These are phyloP conservation scores for Neurospora sp. DNA, from an alignment of 495 filamentous ascomycete genomes.

Conservation along the genomic window DNA sequence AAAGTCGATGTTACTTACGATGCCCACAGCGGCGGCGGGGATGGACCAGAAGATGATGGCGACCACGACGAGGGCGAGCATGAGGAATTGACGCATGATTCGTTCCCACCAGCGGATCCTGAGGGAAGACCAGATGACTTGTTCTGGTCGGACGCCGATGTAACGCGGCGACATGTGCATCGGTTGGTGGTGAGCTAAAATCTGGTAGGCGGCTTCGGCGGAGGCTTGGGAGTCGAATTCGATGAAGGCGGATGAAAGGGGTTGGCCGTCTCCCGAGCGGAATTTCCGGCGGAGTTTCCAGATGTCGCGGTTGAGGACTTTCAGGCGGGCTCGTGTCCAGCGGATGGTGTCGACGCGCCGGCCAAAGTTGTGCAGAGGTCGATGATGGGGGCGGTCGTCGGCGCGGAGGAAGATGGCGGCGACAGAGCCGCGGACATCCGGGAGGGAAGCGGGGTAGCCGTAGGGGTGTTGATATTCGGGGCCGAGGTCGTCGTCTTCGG, in stretches of 20 bases:
- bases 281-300: conserved; percentile 42
- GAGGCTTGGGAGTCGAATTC: conserved; percentile 68
- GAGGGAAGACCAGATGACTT: conserved; percentile 78
- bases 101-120: conserved; percentile 74
- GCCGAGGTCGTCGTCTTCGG: conserved; percentile 1
- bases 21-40: conserved; percentile 68
- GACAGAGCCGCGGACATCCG: conserved; percentile 49
- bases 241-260: conserved; percentile 63
- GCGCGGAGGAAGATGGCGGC: conserved; percentile 70
- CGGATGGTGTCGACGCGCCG: conserved; percentile 69
- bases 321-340: conserved; percentile 68
- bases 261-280: conserved; percentile 34
- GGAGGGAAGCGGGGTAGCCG: conserved; percentile 27
- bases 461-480: conserved; percentile 27
- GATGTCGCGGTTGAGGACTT: conserved; percentile 63
- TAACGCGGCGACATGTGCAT: conserved; percentile 78
- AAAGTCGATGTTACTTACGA: conserved; percentile 66
- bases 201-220: conserved; percentile 76
- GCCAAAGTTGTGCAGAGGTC: conserved; percentile 42
- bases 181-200: conserved; percentile 66
- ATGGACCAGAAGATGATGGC: conserved; percentile 88
- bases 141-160: conserved; percentile 65
- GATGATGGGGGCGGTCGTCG: conserved; percentile 43
- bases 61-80: conserved; percentile 52
- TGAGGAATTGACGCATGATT: conserved; percentile 54